Conservation (phyloP, 768 basidiomycete genomes). For the Lactifluus pinguis region DNA sequence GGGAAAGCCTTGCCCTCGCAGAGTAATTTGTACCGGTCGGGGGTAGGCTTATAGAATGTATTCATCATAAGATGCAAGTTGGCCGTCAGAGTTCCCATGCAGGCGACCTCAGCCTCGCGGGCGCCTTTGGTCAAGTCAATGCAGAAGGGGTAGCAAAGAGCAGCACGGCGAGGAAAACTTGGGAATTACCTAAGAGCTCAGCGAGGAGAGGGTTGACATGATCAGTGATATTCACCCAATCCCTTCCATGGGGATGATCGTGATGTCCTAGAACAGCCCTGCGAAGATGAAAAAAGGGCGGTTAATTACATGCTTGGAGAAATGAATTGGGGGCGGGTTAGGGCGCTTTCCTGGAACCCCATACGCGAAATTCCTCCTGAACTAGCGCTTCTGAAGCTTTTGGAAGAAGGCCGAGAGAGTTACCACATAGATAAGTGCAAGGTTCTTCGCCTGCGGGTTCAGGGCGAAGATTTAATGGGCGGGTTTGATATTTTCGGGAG, state of each 20-base stretch:
- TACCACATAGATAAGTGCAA: conserved; percentile 88
- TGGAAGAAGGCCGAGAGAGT: conserved; percentile 82
- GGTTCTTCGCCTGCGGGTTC: conserved; percentile 34
- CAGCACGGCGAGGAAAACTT: background rate
- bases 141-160: conserved; percentile 11
- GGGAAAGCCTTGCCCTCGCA: conserved; percentile 94
- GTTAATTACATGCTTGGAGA: conserved; percentile 17
- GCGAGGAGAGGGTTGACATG: conserved; percentile 67
- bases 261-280: conserved; percentile 90
- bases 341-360: conserved; percentile 56
- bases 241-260: conserved; percentile 71
- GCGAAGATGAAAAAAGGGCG: conserved; percentile 8
- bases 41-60: conserved; percentile 86
- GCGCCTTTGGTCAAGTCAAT: conserved; percentile 50
- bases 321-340: conserved; percentile 4
- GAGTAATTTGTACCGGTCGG: conserved; percentile 82
- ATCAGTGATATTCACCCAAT: conserved; percentile 76
- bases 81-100: conserved; percentile 90
- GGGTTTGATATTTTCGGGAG: background rate
- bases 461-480: conserved; percentile 5
- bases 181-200: conserved; percentile 58
- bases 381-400: conserved; percentile 65
- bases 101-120: conserved; percentile 81
- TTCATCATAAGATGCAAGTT: conserved; percentile 96
- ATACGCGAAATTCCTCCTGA: conserved; percentile 74